Evolutionary conservation across 495 filamentous ascomycete species (phyloP).

Genomic region (Penicillium tannophilum): DNA sequence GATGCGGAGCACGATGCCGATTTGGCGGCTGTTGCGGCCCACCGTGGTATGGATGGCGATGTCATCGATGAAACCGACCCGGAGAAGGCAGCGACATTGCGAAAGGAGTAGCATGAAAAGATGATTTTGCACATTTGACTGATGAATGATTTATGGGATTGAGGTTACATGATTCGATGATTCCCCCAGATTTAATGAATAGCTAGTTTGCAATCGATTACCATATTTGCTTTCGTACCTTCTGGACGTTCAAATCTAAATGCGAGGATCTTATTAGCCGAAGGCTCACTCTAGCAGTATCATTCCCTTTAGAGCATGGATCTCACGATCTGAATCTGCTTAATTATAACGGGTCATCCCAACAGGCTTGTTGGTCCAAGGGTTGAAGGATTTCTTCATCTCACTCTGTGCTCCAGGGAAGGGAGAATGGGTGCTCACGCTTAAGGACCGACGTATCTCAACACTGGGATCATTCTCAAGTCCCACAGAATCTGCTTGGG

Average conservation of each 20-base stretch:
- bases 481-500: no score
- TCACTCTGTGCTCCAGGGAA: background rate
- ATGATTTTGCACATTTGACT: background rate
- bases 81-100: constrained; percentile 20
- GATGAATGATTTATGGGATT: background rate
- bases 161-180: background rate
- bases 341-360: constrained; percentile 19
- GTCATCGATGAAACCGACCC: constrained; percentile 14
- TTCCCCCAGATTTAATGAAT: background rate
- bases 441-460: background rate
- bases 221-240: background rate
- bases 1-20: constrained; percentile 68
- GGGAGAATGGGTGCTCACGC: background rate
- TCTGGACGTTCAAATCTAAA: background rate
- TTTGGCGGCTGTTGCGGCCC: constrained; percentile 49
- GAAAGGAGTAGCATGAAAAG: constrained; percentile 4
- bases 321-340: constrained; percentile 24
- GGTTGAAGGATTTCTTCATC: constrained; percentile 26
- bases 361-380: constrained; percentile 13
- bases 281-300: background rate
- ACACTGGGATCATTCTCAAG: no score
- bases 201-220: background rate
- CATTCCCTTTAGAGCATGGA: background rate
- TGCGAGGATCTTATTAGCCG: background rate
- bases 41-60: constrained; percentile 2